Evolutionary conservation across 768 basidiomycete genomes (phyloP).

Genomic region (Clitopilus hobsonii): DNA sequence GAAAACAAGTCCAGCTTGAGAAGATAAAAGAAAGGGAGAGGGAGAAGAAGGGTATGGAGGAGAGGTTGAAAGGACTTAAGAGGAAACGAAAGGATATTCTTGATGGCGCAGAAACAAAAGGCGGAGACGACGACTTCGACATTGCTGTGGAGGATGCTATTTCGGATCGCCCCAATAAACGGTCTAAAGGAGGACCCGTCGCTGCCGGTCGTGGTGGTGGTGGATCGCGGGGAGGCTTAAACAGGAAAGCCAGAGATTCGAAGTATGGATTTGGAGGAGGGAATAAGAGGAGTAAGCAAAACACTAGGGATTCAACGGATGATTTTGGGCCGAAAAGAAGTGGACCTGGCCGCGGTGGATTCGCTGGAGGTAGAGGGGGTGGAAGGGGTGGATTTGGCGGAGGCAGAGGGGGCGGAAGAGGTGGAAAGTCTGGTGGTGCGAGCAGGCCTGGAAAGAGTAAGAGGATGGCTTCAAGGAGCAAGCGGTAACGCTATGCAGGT

Average conservation of each 20-base stretch:
- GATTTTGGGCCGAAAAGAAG: constrained; percentile 46
- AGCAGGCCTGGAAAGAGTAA: constrained; percentile 60
- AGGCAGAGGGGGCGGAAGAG: constrained; percentile 21
- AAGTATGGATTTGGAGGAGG: constrained; percentile 82
- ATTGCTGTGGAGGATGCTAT: constrained; percentile 90
- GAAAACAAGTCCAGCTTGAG: constrained; percentile 95
- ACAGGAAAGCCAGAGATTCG: constrained; percentile 61
- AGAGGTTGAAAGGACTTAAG: constrained; percentile 81
- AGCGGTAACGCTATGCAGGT: constrained; percentile 13
- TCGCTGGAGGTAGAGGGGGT: constrained; percentile 26
- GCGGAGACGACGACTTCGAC: constrained; percentile 68
- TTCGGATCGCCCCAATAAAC: constrained; percentile 60
- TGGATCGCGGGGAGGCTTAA: constrained; percentile 30
- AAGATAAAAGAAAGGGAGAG: constrained; percentile 87
- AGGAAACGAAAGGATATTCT: constrained; percentile 84
- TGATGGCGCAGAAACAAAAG: constrained; percentile 55
- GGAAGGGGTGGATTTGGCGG: constrained; percentile 25
- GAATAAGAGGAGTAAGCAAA: constrained; percentile 70
- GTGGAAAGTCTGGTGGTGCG: constrained; percentile 23
- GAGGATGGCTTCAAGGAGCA: constrained; percentile 40
- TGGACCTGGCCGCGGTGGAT: constrained; percentile 21
- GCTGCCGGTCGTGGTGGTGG: constrained; percentile 32
- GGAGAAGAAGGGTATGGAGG: constrained; percentile 90
- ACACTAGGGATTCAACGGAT: constrained; percentile 78
- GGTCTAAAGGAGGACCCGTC: constrained; percentile 30